These are phyloP conservation scores for Massarina eburnea DNA, from an alignment of 2,329 filamentous ascomycete species.

Conservation along the genomic window DNA sequence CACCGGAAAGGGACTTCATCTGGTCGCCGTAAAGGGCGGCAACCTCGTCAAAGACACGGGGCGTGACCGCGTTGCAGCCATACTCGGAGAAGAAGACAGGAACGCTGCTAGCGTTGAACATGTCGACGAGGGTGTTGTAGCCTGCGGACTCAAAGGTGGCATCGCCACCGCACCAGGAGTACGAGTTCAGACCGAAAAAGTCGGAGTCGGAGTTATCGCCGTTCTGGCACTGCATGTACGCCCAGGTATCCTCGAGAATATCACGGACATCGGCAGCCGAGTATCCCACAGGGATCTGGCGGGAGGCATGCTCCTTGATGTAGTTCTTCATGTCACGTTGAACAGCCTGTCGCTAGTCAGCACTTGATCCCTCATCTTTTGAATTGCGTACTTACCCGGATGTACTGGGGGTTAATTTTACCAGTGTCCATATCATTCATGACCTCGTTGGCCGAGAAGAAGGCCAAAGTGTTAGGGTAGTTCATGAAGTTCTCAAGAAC, in stretches of 20 bases:
- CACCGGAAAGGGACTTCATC: slow-evolving; percentile 74
- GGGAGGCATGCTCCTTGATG: slow-evolving; percentile 59
- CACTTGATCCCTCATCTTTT: slow-evolving; percentile 1
- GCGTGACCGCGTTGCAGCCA: slow-evolving; percentile 68
- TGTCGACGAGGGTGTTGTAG: slow-evolving; percentile 64
- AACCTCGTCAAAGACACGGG: slow-evolving; percentile 76
- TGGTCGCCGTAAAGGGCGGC: slow-evolving; percentile 68
- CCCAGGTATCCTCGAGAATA: slow-evolving; percentile 72
- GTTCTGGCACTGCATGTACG: slow-evolving; percentile 70
- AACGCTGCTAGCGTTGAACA: slow-evolving; percentile 67
- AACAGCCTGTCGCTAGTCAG: slow-evolving; percentile 50
- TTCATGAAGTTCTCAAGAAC: slow-evolving; percentile 68
- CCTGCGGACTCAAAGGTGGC: slow-evolving; percentile 62
- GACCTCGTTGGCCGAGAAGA: slow-evolving; percentile 70
- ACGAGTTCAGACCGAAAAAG: slow-evolving; percentile 76
- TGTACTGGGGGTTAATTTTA: slow-evolving; percentile 58
- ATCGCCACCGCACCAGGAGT: slow-evolving; percentile 71
- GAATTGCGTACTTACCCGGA: slow-evolving; percentile 48
- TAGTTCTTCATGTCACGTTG: slow-evolving; percentile 70
- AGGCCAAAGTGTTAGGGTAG: slow-evolving; percentile 66
- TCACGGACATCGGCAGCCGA: slow-evolving; percentile 73
- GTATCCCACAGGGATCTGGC: slow-evolving; percentile 67
- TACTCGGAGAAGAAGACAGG: slow-evolving; percentile 83
- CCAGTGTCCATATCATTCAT: slow-evolving; percentile 62
- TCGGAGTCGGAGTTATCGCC: slow-evolving; percentile 65